These are phyloP conservation scores for Kodamaea jinghongensis DNA, from an alignment of 805 yeast species.

Conservation along the genomic window DNA sequence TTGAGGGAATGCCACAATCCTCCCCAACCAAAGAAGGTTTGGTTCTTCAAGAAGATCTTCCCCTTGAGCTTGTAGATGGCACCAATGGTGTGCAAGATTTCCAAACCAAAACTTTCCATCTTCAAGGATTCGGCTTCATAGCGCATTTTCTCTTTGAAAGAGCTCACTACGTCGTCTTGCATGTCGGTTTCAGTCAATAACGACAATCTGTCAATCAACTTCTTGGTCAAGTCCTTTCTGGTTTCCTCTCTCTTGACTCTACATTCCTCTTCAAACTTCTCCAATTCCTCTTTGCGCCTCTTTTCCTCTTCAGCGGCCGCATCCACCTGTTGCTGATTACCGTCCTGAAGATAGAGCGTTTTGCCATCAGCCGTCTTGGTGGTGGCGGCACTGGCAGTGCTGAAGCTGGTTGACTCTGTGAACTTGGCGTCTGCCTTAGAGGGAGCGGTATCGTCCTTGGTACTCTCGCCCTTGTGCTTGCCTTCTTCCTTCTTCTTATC, in stretches of 20 bases:
- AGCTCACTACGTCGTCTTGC: conserved; percentile 40
- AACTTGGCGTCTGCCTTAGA: background rate
- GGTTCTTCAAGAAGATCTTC: conserved; percentile 62
- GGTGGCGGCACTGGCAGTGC: background rate
- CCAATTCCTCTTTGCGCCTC: conserved; percentile 50
- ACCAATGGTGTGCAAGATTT: conserved; percentile 75
- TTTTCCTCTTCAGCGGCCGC: conserved; percentile 33
- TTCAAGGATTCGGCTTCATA: conserved; percentile 83
- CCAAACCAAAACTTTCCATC: conserved; percentile 83
- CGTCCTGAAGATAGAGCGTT: conserved; percentile 4
- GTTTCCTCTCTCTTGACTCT: conserved; percentile 61
- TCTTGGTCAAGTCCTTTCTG: conserved; percentile 58
- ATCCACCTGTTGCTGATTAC: conserved; percentile 22
- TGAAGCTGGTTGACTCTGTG: no score
- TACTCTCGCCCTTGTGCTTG: background rate
- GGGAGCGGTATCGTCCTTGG: background rate
- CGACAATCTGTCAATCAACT: conserved; percentile 47
- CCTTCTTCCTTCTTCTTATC: conserved; percentile 22
- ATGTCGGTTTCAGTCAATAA: conserved; percentile 44
- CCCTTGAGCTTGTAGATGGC: conserved; percentile 65
- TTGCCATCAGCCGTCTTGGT: background rate
- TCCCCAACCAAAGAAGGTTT: conserved; percentile 59
- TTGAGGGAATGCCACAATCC: conserved; percentile 68
- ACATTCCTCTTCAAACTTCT: conserved; percentile 76
- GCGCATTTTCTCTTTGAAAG: conserved; percentile 61